Evolutionary conservation across 1,139 yeast genomes (phyloP).

Genomic region (Petasospora fabianii): DNA sequence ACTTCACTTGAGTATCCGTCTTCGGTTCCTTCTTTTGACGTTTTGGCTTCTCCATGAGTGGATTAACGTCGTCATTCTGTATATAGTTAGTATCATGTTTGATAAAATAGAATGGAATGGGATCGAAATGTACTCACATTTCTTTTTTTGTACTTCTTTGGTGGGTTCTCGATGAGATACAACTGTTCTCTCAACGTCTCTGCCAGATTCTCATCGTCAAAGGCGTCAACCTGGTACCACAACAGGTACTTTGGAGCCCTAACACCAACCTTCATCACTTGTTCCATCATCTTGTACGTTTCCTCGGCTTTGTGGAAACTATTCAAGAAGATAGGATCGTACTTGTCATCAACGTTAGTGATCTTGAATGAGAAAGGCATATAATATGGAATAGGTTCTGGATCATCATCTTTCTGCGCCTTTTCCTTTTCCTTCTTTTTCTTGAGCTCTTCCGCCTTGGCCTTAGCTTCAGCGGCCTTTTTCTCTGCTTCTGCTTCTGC

Average conservation of each 20-base stretch:
- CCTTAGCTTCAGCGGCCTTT: not conserved
- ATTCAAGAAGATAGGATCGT: constrained; percentile 64
- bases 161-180: constrained; percentile 36
- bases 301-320: constrained; percentile 58
- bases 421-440: constrained; percentile 16
- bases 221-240: constrained; percentile 86
- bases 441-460: constrained; percentile 2
- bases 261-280: constrained; percentile 55
- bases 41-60: constrained; percentile 16
- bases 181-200: constrained; percentile 35
- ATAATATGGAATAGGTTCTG: constrained; percentile 43
- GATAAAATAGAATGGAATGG: not conserved
- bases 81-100: constrained; percentile 4
- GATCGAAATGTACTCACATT: constrained; percentile 12
- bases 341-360: constrained; percentile 60
- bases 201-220: constrained; percentile 53
- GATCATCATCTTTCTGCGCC: constrained; percentile 21
- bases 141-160: constrained; percentile 35
- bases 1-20: constrained; percentile 24
- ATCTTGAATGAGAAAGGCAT: constrained; percentile 65
- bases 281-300: constrained; percentile 60
- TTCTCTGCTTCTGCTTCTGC: constrained; percentile 23
- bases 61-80: constrained; percentile 11
- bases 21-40: constrained; percentile 35
- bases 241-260: constrained; percentile 60